phyloP scores from a whole-genome alignment of 768 basidiomycete genomes.

The Hericium rajendrae region DNA sequence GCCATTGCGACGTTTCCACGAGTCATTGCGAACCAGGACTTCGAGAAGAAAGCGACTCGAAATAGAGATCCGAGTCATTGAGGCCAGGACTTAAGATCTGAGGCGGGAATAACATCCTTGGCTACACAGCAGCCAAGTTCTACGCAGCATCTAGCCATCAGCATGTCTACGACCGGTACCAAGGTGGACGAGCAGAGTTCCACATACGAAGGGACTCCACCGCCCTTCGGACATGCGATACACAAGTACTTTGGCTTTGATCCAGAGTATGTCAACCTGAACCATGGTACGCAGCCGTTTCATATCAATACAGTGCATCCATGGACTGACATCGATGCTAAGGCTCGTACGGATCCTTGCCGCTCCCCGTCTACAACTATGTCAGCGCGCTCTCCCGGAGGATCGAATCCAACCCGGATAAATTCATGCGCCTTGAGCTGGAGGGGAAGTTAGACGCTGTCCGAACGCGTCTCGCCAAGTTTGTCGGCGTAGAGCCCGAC shows the following conservation, averaged over 20 bases:
- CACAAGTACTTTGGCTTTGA: slow-evolving; percentile 48
- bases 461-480: slow-evolving; percentile 36
- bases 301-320: neutral
- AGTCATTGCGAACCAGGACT: too few relatives aligned
- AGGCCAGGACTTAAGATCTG: too few relatives aligned
- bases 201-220: slow-evolving; percentile 16
- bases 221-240: slow-evolving; percentile 47
- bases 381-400: slow-evolving; percentile 30
- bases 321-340: neutral
- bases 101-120: too few relatives aligned
- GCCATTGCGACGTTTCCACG: too few relatives aligned
- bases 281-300: slow-evolving; percentile 38
- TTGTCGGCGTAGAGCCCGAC: slow-evolving; percentile 42
- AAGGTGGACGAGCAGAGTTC: neutral
- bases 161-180: neutral
- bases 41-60: too few relatives aligned
- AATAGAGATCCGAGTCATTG: too few relatives aligned
- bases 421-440: slow-evolving; percentile 35
- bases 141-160: neutral
- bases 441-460: slow-evolving; percentile 26
- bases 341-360: slow-evolving; percentile 55
- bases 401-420: slow-evolving; percentile 48
- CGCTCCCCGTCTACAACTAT: slow-evolving; percentile 39
- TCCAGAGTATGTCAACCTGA: slow-evolving; percentile 52
- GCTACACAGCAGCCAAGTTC: too few relatives aligned